These are phyloP conservation scores for Periconia macrospinosa DNA, from an alignment of 2,329 filamentous ascomycete genomes.

Conservation along the genomic window DNA sequence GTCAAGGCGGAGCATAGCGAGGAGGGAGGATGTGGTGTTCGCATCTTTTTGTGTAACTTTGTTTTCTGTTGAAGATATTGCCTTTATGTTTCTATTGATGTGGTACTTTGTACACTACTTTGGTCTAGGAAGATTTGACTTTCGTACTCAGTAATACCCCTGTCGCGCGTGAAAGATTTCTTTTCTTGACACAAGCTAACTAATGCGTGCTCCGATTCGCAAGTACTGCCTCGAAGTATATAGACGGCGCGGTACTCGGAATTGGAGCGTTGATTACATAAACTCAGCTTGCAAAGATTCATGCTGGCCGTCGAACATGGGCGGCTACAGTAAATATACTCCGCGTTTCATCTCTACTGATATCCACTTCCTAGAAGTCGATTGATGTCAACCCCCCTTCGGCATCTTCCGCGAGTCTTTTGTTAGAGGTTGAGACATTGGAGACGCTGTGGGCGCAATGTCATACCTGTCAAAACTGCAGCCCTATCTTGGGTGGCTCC, in stretches of 20 bases:
- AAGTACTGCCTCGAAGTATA: no score
- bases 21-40: neutral
- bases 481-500: slow-evolving; percentile 8
- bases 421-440: slow-evolving; percentile 15
- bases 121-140: neutral
- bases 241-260: no score
- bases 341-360: neutral
- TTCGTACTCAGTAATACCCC: neutral
- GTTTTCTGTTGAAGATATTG: neutral
- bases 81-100: neutral
- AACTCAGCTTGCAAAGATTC: no score
- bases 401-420: slow-evolving; percentile 8
- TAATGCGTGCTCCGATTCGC: no score
- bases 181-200: no score
- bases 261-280: no score
- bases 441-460: slow-evolving; percentile 13
- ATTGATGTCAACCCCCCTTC: neutral
- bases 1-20: neutral
- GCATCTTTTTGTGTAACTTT: neutral
- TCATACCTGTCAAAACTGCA: slow-evolving; percentile 30
- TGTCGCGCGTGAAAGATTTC: no score
- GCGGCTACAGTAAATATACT: neutral
- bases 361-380: neutral
- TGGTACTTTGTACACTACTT: neutral
- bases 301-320: no score